Evolutionary conservation across 805 yeast genomes (phyloP).

Genomic region (Schizosaccharomyces lindneri): DNA sequence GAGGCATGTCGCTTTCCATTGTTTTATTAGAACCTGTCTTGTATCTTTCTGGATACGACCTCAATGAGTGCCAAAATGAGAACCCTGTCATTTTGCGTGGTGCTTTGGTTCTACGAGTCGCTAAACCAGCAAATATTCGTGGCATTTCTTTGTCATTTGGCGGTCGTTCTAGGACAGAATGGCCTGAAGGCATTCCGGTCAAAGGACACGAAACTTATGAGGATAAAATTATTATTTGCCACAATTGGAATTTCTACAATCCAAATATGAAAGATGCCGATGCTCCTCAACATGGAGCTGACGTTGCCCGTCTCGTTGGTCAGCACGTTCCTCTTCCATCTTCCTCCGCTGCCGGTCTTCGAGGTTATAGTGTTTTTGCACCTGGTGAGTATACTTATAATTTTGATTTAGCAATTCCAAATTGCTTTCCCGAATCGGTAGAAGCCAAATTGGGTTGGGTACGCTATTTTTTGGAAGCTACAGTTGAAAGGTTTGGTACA

Average conservation of each 20-base stretch:
- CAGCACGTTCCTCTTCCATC: neutral
- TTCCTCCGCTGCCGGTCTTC: neutral
- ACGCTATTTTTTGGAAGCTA: slow-evolving; percentile 40
- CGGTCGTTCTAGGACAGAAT: slow-evolving; percentile 59
- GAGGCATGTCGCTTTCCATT: slow-evolving; percentile 44
- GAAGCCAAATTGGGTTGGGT: slow-evolving; percentile 64
- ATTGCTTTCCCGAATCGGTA: slow-evolving; percentile 60
- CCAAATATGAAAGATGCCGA: slow-evolving; percentile 18
- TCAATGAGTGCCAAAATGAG: slow-evolving; percentile 32
- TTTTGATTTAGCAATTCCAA: slow-evolving; percentile 69
- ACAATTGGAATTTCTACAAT: slow-evolving; percentile 75
- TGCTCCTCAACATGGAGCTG: slow-evolving; percentile 20
- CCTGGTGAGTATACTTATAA: slow-evolving; percentile 86
- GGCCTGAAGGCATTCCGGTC: slow-evolving; percentile 98
- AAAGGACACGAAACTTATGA: slow-evolving; percentile 46
- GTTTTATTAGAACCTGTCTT: slow-evolving; percentile 58
- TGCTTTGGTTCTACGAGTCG: slow-evolving; percentile 38
- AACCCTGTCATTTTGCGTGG: slow-evolving; percentile 73
- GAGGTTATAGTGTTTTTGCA: slow-evolving; percentile 27
- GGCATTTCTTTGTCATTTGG: slow-evolving; percentile 32
- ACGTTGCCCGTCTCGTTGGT: neutral
- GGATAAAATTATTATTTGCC: slow-evolving; percentile 37
- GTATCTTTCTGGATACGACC: slow-evolving; percentile 60
- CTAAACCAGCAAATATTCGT: slow-evolving; percentile 50
- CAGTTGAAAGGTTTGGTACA: slow-evolving; percentile 54